Evolutionary conservation across 83 land plant species (phyloP).

Genomic region (Thuja plicata): DNA sequence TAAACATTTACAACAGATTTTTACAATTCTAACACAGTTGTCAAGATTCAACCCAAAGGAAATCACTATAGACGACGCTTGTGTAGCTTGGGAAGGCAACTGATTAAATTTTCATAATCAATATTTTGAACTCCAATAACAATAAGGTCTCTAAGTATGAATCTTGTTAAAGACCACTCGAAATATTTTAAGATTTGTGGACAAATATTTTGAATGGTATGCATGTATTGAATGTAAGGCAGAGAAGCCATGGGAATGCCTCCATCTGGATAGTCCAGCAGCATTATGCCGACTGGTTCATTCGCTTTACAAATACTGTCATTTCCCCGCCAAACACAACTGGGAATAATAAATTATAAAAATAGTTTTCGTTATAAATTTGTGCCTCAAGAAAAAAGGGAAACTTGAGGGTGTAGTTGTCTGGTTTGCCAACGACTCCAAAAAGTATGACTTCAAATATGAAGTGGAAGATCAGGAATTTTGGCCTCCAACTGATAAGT

Average conservation of each 20-base stretch:
- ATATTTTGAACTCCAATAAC: neutral
- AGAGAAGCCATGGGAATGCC: conserved; percentile 26
- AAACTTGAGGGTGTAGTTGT: conserved; percentile 48
- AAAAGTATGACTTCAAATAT: conserved; percentile 17
- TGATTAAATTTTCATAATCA: neutral
- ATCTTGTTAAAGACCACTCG: no score
- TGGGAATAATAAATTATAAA: no score
- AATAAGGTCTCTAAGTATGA: neutral
- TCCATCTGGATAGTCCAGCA: conserved; percentile 12
- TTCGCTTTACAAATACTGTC: no score
- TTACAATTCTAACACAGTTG: neutral
- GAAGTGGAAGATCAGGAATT: conserved; percentile 32
- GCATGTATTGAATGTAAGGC: conserved; percentile 32
- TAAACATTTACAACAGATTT: neutral
- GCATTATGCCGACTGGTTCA: conserved; percentile 12
- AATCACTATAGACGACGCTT: neutral
- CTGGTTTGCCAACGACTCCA: conserved; percentile 56
- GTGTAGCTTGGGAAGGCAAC: neutral
- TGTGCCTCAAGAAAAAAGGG: conserved; percentile 24
- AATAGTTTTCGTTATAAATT: no score
- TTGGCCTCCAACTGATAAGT: neutral
- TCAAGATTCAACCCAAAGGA: neutral
- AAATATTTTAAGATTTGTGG: neutral
- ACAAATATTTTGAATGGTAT: neutral
- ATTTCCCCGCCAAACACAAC: no score